Evolutionary conservation across 208 protist genomes (phyloP).

Genomic region (Angomonas deanei): DNA sequence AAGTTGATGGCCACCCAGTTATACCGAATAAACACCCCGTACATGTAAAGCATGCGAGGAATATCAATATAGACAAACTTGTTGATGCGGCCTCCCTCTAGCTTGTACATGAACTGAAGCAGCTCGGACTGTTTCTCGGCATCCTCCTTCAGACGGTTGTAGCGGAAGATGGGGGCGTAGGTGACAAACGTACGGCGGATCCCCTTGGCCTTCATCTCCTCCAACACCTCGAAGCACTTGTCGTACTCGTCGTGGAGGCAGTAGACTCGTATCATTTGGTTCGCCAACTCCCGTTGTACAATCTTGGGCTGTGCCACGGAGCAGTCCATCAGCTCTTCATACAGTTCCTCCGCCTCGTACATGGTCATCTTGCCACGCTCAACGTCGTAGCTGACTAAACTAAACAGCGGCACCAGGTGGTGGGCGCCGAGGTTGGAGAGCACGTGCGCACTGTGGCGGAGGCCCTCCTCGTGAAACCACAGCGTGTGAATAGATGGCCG

Average conservation of each 20-base stretch:
- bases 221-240: conserved; percentile 67
- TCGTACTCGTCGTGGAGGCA: conserved; percentile 73
- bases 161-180: conserved; percentile 86
- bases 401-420: conserved; percentile 88
- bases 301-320: conserved; percentile 79
- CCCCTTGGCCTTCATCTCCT: conserved; percentile 65
- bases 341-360: conserved; percentile 71
- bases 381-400: conserved; percentile 81
- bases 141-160: conserved; percentile 58
- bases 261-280: conserved; percentile 86
- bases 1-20: conserved; percentile 84
- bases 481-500: conserved; percentile 80
- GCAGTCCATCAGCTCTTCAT: conserved; percentile 87
- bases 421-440: conserved; percentile 70
- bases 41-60: conserved; percentile 82
- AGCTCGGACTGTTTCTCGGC: conserved; percentile 61
- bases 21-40: conserved; percentile 80
- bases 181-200: conserved; percentile 88
- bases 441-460: conserved; percentile 73
- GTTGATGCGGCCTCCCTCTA: conserved; percentile 62
- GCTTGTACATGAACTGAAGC: conserved; percentile 64
- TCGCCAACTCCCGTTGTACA: conserved; percentile 84
- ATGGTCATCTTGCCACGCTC: conserved; percentile 79
- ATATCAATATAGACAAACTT: conserved; percentile 88
- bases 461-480: conserved; percentile 84